These are phyloP conservation scores for Microdochium paspali DNA, from an alignment of 2,329 filamentous ascomycete genomes.

Conservation along the genomic window DNA sequence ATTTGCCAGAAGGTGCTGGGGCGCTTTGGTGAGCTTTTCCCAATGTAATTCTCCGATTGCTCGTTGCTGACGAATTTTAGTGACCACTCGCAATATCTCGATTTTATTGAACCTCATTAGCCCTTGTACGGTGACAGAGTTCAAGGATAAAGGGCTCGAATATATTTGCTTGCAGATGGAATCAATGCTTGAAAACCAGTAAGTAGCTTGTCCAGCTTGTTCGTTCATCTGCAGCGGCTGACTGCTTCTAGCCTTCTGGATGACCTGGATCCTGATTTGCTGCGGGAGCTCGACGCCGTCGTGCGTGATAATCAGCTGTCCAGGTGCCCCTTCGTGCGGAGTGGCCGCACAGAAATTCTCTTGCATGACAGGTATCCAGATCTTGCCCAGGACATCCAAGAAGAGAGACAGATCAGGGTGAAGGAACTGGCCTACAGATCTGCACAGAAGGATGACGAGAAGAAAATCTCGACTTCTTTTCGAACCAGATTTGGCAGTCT, in stretches of 20 bases:
- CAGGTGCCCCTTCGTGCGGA: slow-evolving; percentile 67
- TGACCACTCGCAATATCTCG: slow-evolving; percentile 79
- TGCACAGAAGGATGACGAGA: slow-evolving; percentile 56
- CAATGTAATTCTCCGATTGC: slow-evolving; percentile 14
- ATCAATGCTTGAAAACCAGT: slow-evolving; percentile 79
- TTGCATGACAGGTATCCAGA: slow-evolving; percentile 57
- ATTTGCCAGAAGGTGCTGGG: slow-evolving; percentile 81
- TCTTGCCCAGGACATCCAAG: slow-evolving; percentile 55
- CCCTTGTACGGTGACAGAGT: slow-evolving; percentile 71
- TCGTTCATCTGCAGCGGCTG: slow-evolving; percentile 14
- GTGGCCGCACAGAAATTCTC: slow-evolving; percentile 58
- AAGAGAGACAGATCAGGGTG: slow-evolving; percentile 60
- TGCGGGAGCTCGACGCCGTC: slow-evolving; percentile 69
- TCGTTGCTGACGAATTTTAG: slow-evolving; percentile 27
- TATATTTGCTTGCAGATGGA: slow-evolving; percentile 91
- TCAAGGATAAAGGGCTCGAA: slow-evolving; percentile 81
- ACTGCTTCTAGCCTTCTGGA: slow-evolving; percentile 51
- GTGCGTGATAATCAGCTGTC: slow-evolving; percentile 77
- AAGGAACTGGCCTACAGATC: slow-evolving; percentile 66
- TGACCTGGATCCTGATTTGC: slow-evolving; percentile 74
- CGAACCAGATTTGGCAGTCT: slow-evolving; percentile 51
- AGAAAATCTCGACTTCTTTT: slow-evolving; percentile 48
- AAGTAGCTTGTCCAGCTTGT: slow-evolving; percentile 6
- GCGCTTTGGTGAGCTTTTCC: slow-evolving; percentile 41
- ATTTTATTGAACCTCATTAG: slow-evolving; percentile 78